Base-by-base conservation (phyloP, 1,284 basidiomycete genomes). In the Moesziomyces globuligerus region DNA sequence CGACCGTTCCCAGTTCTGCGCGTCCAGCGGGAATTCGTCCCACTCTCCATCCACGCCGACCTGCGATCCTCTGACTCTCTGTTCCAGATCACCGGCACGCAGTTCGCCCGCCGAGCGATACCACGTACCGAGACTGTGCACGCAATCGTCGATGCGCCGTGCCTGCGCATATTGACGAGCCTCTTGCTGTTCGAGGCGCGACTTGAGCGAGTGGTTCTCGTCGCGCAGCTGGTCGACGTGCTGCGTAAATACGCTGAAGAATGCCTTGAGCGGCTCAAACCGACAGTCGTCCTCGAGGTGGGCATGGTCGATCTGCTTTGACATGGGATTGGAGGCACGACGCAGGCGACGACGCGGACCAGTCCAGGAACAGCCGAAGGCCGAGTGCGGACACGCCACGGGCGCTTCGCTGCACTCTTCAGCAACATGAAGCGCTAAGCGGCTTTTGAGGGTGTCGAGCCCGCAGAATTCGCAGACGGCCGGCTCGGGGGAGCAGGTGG, bases 21-120 rank as follows among this genome's bases (percentile, higher is more conserved):
- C 50, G 39, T 66, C 68, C 38, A 71, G 42, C 13, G 68, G 68
- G 26, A 71, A 71, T 50, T 71, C 68, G n/a, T 66, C 68, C 68
- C 68, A 71, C 38, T 66, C 68, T 24, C 61, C 61, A 52, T 71
- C 68, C 17, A 71, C 61, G 3, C 68, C 62, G 1, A 55, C 24
- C 21, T 71, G 68, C 15, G 57, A 61, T 0, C 68, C 58, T 13
- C 61, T 49, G 3, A 44, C 49, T 10, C 54, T 36, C 34, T 43
- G 25, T 15, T 48, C 47, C 28, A 51, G 7, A 6, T 32, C 48
- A 11, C 7, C 38, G 5, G 7, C 13, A 3, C 43, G 32, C 26
- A 57, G 7, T 7, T 65, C 57, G 11, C 69, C 69, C 8, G 69
- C 62, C 1, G 64, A 64, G 4, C 69, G 37, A 37, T 72, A 72